phyloP scores from a whole-genome alignment of 345 rosid species.

The Passiflora organensis region DNA sequence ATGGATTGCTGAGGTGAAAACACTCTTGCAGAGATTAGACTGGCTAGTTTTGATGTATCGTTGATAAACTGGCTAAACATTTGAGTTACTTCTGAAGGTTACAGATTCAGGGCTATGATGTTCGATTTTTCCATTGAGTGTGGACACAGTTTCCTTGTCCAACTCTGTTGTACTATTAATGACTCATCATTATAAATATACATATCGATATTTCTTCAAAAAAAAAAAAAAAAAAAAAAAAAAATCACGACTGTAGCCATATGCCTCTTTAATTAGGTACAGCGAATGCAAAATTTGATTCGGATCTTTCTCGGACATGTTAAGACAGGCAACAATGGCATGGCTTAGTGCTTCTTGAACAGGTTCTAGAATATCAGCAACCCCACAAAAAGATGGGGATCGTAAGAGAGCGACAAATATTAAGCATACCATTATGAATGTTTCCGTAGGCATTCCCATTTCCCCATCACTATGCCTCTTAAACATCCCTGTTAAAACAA shows the following conservation, averaged over 20 bases:
- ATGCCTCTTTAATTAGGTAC: slow-evolving; percentile 67
- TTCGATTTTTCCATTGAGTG: no score
- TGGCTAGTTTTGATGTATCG: no score
- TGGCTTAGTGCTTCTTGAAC: slow-evolving; percentile 57
- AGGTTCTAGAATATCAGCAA: slow-evolving; percentile 30
- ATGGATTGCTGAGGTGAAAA: no score
- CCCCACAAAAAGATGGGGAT: slow-evolving; percentile 42
- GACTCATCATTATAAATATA: no score
- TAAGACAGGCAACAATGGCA: slow-evolving; percentile 65
- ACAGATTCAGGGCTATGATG: no score
- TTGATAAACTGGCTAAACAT: no score
- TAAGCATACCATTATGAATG: slow-evolving; percentile 55
- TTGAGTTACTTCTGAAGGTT: no score
- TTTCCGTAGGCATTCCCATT: slow-evolving; percentile 56
- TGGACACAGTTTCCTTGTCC: no score
- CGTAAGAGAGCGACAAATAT: slow-evolving; percentile 54
- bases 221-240: no score
- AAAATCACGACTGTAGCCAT: slow-evolving; percentile 38
- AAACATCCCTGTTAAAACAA: slow-evolving; percentile 59
- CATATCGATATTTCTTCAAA: no score
- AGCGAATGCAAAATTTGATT: slow-evolving; percentile 58
- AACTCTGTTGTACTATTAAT: no score
- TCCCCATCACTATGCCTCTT: slow-evolving; percentile 58
- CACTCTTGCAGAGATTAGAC: no score
- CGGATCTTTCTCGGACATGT: slow-evolving; percentile 44